phyloP scores from a whole-genome alignment of 2,329 filamentous ascomycete genomes.

The Aspergillus phoenicis region DNA sequence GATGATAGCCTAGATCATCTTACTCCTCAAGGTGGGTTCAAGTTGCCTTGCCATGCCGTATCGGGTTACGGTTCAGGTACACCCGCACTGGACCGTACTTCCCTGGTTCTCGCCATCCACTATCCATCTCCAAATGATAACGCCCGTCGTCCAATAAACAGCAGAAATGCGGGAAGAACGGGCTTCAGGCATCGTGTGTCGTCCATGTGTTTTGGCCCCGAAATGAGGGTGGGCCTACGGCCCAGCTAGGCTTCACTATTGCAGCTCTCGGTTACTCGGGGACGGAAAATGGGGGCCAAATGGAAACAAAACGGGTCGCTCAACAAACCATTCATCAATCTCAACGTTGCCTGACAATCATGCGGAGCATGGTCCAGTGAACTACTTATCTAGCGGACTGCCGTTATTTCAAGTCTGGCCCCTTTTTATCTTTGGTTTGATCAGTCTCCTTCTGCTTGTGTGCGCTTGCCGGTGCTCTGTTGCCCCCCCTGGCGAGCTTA shows the following conservation, averaged over 20 bases:
- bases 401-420: background rate
- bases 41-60: background rate
- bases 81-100: background rate
- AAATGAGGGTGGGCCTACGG: background rate
- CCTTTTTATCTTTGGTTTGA: background rate
- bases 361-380: background rate
- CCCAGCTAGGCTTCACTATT: background rate
- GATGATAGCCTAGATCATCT: background rate
- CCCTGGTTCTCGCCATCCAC: background rate
- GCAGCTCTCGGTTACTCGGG: background rate
- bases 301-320: background rate
- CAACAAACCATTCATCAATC: background rate
- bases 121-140: too few species aligned
- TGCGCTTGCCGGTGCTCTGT: background rate
- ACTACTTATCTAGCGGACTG: background rate
- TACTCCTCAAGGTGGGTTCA: background rate
- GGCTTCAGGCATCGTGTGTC: too few species aligned
- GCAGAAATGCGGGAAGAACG: too few species aligned
- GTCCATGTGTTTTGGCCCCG: background rate
- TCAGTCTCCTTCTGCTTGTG: background rate
- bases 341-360: background rate
- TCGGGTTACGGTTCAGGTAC: constrained; percentile 3
- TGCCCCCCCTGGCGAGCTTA: background rate
- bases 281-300: background rate
- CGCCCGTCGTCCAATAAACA: too few species aligned